These are phyloP conservation scores for Candida sp. DNA, from an alignment of 1,139 yeast genomes.

Conservation along the genomic window DNA sequence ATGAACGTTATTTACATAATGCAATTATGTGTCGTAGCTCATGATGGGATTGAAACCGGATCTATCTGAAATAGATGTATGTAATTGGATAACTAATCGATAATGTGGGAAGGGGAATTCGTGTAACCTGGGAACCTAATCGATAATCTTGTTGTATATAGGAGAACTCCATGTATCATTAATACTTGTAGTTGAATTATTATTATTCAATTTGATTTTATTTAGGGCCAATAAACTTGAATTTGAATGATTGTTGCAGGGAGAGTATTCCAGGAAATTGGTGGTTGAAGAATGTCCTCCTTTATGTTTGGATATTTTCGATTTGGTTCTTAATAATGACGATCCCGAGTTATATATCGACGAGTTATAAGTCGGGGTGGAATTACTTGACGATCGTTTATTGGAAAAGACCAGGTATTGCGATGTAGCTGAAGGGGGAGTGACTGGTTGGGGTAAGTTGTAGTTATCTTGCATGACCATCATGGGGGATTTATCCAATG, in stretches of 20 bases:
- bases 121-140: too few relatives aligned
- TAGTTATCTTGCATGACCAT: constrained; percentile 16
- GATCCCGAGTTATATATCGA: constrained; percentile 1
- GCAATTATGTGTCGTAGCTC: not conserved
- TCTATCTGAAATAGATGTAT: too few relatives aligned
- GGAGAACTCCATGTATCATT: not conserved
- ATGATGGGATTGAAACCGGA: not conserved
- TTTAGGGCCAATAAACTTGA: not conserved
- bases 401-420: constrained; percentile 38
- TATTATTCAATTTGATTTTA: not conserved
- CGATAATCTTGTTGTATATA: not conserved
- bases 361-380: constrained; percentile 1
- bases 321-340: constrained; percentile 1
- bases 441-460: constrained; percentile 26
- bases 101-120: not conserved
- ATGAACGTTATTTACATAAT: not conserved
- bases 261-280: constrained; percentile 2
- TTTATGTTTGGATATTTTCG: constrained; percentile 2
- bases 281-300: constrained; percentile 2
- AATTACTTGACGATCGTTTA: constrained; percentile 14
- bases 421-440: constrained; percentile 43
- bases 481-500: constrained; percentile 22
- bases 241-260: not conserved
- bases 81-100: not conserved
- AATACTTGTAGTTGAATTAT: not conserved